Evolutionary conservation across 1,139 yeast genomes (phyloP).

Genomic region (Magnusiomyces suaveolens): DNA sequence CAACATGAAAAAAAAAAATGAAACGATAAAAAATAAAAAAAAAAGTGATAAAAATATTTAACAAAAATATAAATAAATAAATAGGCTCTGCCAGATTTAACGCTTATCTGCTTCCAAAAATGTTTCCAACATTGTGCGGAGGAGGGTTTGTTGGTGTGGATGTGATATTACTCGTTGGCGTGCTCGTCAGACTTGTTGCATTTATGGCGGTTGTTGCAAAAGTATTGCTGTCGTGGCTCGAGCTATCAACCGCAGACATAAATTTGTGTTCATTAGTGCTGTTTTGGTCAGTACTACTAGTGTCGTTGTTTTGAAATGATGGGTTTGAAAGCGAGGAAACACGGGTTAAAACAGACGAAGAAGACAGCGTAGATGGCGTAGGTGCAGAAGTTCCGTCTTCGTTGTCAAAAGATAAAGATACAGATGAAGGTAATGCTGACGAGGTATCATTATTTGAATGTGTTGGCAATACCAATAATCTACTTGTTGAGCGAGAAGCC

Average conservation of each 20-base stretch:
- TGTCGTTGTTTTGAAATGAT: too few relatives aligned
- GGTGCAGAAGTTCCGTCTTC: neutral
- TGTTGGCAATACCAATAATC: neutral
- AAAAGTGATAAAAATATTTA: neutral
- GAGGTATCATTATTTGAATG: neutral
- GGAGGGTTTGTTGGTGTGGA: constrained; percentile 1
- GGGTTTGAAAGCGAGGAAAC: too few relatives aligned
- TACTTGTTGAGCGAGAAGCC: neutral
- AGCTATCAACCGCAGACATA: too few relatives aligned
- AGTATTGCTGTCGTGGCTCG: neutral
- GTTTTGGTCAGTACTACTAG: too few relatives aligned
- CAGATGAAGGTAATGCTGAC: neutral
- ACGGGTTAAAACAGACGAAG: too few relatives aligned
- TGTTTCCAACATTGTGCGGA: neutral
- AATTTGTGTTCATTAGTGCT: too few relatives aligned
- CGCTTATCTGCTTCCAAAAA: neutral
- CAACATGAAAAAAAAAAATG: neutral
- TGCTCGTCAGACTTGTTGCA: neutral
- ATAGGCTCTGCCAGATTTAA: too few relatives aligned
- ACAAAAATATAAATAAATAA: neutral
- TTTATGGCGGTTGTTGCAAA: neutral
- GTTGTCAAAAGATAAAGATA: neutral
- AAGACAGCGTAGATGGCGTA: neutral
- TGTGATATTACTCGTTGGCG: neutral
- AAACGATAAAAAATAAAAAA: too few relatives aligned